phyloP scores from a whole-genome alignment of 2,329 filamentous ascomycete genomes.

The Colletotrichum chlorophyti region DNA sequence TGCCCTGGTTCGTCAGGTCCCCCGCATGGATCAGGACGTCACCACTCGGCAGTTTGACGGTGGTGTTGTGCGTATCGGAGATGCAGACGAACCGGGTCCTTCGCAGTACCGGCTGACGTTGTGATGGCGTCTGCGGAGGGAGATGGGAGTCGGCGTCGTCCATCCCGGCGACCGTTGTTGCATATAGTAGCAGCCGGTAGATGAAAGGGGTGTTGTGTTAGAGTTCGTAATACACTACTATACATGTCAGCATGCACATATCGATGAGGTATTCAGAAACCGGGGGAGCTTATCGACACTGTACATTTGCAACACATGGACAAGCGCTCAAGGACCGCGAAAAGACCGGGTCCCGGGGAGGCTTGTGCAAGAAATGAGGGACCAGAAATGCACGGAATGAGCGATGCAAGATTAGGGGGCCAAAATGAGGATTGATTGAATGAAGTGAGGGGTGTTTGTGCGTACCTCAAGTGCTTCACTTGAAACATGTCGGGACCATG shows the following conservation, averaged over 20 bases:
- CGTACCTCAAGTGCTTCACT: conserved; percentile 18
- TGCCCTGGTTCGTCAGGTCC: conserved; percentile 78
- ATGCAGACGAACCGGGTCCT: conserved; percentile 75
- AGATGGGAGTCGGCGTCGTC: background rate
- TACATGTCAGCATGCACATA: no score
- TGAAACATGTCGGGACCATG: conserved; percentile 12
- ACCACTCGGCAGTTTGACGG: conserved; percentile 70
- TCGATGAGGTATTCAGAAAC: no score
- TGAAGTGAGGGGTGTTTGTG: conserved; percentile 11
- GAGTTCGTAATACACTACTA: background rate
- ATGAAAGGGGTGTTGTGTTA: background rate
- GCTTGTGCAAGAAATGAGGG: background rate
- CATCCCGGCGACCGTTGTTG: conserved; percentile 2
- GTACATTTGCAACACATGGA: background rate
- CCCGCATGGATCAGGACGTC: conserved; percentile 80
- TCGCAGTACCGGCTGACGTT: conserved; percentile 35
- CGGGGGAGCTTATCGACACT: no score
- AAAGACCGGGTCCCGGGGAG: no score
- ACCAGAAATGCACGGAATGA: background rate
- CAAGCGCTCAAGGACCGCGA: background rate
- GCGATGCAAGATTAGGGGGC: background rate
- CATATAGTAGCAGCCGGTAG: background rate
- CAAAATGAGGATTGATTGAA: background rate
- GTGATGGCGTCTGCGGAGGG: background rate
- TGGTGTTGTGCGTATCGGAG: conserved; percentile 77